Conservation (phyloP, 208 protist species). For the Acanthamoeba culbertsoni region DNA sequence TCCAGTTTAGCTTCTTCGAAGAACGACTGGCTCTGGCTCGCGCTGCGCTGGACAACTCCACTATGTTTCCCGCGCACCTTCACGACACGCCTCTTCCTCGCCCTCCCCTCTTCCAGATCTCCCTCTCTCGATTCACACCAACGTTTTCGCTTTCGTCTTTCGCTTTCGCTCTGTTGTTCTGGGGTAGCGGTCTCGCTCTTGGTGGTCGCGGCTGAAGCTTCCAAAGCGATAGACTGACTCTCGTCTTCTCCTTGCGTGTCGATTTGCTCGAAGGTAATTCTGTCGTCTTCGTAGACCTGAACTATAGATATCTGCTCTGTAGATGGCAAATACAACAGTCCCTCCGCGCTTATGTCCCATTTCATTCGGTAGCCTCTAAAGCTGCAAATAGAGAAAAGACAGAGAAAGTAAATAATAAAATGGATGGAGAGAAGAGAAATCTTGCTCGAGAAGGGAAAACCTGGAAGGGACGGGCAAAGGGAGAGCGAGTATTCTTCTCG, state of each 20-base stretch:
- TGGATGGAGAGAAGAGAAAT: background rate
- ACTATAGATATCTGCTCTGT: slow-evolving; percentile 5
- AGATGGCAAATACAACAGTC: background rate
- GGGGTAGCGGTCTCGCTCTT: background rate
- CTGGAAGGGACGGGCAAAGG: background rate
- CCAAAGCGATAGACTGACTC: background rate
- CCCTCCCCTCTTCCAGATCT: background rate
- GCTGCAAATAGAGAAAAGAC: background rate
- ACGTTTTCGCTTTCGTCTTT: background rate
- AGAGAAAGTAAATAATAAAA: background rate
- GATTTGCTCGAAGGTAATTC: background rate
- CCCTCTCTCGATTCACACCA: background rate
- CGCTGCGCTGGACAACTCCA: too few species aligned
- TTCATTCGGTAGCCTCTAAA: background rate
- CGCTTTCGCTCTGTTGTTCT: background rate
- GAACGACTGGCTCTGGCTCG: background rate
- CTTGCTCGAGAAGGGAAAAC: background rate
- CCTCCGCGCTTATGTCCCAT: background rate
- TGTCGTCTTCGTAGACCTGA: background rate
- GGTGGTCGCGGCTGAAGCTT: too few species aligned
- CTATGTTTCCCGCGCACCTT: background rate
- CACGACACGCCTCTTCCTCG: background rate
- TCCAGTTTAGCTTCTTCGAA: background rate
- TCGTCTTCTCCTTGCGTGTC: background rate
- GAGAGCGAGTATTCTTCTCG: background rate